These are phyloP conservation scores for Coemansia sp. DNA, from an alignment of 192 early-diverging fungal species.

Conservation along the genomic window DNA sequence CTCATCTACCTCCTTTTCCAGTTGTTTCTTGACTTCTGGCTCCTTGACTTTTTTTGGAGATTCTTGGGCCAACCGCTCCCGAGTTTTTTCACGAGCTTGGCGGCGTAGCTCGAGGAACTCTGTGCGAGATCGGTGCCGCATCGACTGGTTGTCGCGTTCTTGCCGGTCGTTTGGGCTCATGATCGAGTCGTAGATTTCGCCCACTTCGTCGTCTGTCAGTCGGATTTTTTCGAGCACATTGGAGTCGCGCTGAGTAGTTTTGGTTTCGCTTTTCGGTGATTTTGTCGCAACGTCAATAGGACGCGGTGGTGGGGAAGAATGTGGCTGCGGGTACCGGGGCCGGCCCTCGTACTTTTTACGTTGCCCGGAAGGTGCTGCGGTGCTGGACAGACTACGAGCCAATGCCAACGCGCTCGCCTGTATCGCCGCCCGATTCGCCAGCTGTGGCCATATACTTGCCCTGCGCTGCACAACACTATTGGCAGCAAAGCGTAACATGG, in stretches of 20 bases:
- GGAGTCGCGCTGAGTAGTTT: neutral
- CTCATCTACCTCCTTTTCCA: constrained; percentile 1
- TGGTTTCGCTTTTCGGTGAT: constrained; percentile 15
- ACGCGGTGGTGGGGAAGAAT: constrained; percentile 14
- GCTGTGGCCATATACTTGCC: neutral
- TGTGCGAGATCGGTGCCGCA: constrained; percentile 36
- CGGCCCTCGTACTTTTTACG: constrained; percentile 29
- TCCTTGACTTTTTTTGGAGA: neutral
- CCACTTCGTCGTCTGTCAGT: constrained; percentile 44
- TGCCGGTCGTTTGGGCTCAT: constrained; percentile 28
- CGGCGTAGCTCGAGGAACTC: constrained; percentile 34
- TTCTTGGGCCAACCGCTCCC: neutral
- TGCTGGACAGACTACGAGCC: neutral
- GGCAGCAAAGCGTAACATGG: constrained; percentile 29
- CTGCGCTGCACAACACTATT: constrained; percentile 10
- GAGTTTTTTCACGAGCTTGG: constrained; percentile 14
- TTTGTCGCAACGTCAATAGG: constrained; percentile 24
- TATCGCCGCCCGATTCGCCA: neutral
- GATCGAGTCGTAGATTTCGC: constrained; percentile 45
- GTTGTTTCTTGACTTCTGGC: neutral
- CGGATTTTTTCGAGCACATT: constrained; percentile 24
- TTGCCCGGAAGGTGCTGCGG: constrained; percentile 3
- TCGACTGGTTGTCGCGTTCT: constrained; percentile 36
- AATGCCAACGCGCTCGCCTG: neutral
- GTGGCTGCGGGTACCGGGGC: constrained; percentile 37